Base-by-base conservation (phyloP, 805 yeast species). In the Cyberlindnera japonica region DNA sequence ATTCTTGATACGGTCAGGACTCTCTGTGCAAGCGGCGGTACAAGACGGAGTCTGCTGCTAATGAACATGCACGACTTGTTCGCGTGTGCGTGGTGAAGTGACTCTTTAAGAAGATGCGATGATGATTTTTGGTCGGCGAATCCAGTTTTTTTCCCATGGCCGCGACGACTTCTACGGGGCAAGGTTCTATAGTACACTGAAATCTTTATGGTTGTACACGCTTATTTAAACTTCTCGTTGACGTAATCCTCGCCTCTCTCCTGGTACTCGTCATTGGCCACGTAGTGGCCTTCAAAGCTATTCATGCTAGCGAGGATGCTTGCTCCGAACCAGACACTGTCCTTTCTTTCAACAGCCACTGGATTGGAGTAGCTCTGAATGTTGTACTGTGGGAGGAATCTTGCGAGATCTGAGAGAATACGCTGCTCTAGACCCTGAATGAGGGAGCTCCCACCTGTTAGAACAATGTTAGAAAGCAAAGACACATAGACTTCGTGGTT, bases 251-350 rank as follows among this genome's bases (percentile, higher is more conserved):
- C 68, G 9, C 95, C 95, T 12, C 72, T 78, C 58, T 84, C 93
- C 38, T 79, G 77, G 57, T 77, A 85, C 54, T 85, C 95, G 35
- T 71, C 74, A 49, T 73, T 75, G 15, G 80, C 72, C 6, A 85
- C 82, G 84, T 89, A 84, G 63, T 77, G 69, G 57, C 81, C 88
- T 54, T 86, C 95, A 68, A 85, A 85, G 4, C 88, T 80, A 38
- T 90, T 91, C 61, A 85, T 70, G 19, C 84, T 77, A 7, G 89
- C 78, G 39, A 85, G 67, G 22, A 86, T 83, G 47, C 84, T 75
- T 4, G 91, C 91, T 14, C 95, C 95, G 33, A 84, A 73, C 91
- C 93, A 85, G 4, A 83, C 72, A 25, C 85, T 75, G 54, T 74
- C 76, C 41, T 72, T 68, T 54, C 95, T 72, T 59, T 85, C 95